Evolutionary conservation across 1,139 yeast genomes (phyloP).

Genomic region (Kluyveromyces marxianus): DNA sequence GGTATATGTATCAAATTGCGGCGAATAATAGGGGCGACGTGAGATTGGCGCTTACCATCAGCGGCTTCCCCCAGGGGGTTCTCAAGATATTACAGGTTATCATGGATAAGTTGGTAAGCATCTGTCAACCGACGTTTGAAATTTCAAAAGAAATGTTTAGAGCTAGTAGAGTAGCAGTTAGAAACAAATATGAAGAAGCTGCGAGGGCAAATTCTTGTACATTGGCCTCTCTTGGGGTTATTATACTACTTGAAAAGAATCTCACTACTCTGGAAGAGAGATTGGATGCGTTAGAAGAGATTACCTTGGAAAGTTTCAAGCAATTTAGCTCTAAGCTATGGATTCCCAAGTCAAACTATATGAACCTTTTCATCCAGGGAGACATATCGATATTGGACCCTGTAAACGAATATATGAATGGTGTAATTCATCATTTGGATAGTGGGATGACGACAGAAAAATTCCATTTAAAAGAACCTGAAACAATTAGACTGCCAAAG

Average conservation of each 20-base stretch:
- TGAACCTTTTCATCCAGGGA: conserved; percentile 45
- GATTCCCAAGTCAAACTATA: conserved; percentile 28
- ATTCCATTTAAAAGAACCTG: conserved; percentile 20
- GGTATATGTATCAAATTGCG: conserved; percentile 47
- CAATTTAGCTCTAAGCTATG: conserved; percentile 24
- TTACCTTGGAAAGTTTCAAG: conserved; percentile 38
- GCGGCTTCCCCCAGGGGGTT: conserved; percentile 42
- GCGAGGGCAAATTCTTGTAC: conserved; percentile 36
- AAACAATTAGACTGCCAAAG: conserved; percentile 33
- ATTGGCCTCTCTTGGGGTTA: conserved; percentile 40
- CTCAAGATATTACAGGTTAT: conserved; percentile 11
- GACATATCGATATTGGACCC: conserved; percentile 30
- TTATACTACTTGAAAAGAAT: conserved; percentile 45
- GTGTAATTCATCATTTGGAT: conserved; percentile 17
- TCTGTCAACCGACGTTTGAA: conserved; percentile 14
- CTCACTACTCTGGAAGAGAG: conserved; percentile 47
- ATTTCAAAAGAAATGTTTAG: conserved; percentile 34
- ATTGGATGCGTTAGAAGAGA: conserved; percentile 48
- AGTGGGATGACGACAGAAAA: neutral
- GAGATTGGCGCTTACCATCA: conserved; percentile 41
- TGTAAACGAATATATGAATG: conserved; percentile 20
- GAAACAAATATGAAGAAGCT: conserved; percentile 39
- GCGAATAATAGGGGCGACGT: conserved; percentile 46
- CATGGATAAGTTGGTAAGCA: conserved; percentile 7
- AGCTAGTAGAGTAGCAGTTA: conserved; percentile 37